Conservation (phyloP, 208 protist genomes). For the Novymonas esmeraldas region DNA sequence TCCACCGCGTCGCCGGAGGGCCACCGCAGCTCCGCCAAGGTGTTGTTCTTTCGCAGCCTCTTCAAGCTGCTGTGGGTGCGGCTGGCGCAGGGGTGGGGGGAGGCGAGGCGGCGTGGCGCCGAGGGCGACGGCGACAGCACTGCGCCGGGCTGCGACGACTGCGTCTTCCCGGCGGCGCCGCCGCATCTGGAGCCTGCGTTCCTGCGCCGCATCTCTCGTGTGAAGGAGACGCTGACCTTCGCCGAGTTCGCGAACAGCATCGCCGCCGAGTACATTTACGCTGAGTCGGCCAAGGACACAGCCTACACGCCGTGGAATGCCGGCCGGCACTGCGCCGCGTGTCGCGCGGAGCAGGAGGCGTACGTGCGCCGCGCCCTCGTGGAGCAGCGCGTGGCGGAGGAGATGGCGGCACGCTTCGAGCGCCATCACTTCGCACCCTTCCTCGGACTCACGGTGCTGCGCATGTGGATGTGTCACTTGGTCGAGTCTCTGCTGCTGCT, state of each 20-base stretch:
- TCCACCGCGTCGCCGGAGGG: slow-evolving; percentile 58
- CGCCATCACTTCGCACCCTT: slow-evolving; percentile 63
- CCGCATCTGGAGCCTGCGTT: slow-evolving; percentile 84
- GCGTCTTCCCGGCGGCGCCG: slow-evolving; percentile 14
- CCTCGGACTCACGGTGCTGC: slow-evolving; percentile 81
- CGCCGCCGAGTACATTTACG: slow-evolving; percentile 62
- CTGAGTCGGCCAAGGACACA: slow-evolving; percentile 30
- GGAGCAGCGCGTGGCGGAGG: slow-evolving; percentile 17
- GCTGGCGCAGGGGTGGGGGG: slow-evolving; percentile 30
- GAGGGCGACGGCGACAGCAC: background rate
- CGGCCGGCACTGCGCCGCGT: slow-evolving; percentile 41
- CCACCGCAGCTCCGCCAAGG: slow-evolving; percentile 62
- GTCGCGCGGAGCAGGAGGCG: slow-evolving; percentile 43
- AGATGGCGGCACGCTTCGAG: slow-evolving; percentile 42
- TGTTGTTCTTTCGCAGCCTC: slow-evolving; percentile 85
- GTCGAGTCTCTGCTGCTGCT: slow-evolving; percentile 79
- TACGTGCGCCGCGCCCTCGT: slow-evolving; percentile 27
- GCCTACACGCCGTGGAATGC: slow-evolving; percentile 40
- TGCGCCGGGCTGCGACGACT: no score
- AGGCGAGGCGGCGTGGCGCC: background rate
- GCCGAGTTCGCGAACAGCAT: slow-evolving; percentile 43
- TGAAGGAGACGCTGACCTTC: slow-evolving; percentile 71
- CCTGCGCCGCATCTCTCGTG: slow-evolving; percentile 61
- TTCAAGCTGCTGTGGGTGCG: slow-evolving; percentile 69
- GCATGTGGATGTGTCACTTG: slow-evolving; percentile 92